Percentiles rank a stretch among this genome's conserved stretches.
Conservation (phyloP, 306 rosid species). For the Ormosia semicastrata region DNA sequence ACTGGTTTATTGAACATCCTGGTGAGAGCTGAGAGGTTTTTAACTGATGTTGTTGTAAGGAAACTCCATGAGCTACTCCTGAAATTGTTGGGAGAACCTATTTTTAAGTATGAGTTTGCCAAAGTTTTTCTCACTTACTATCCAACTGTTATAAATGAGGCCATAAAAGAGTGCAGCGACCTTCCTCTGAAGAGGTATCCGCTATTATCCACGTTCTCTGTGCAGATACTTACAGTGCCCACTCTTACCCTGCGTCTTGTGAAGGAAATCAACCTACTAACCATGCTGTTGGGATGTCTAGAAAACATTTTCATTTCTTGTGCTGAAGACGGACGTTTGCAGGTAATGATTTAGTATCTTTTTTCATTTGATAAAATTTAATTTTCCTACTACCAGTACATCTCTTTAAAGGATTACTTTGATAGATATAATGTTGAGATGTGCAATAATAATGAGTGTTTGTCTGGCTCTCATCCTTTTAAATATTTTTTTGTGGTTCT, state of each 20-base stretch:
- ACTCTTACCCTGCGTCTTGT: slow-evolving; percentile 88
- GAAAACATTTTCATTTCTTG: slow-evolving; percentile 77
- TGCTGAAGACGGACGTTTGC: slow-evolving; percentile 65
- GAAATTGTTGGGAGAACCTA: slow-evolving; percentile 87
- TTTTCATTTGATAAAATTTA: background rate
- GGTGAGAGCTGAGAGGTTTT: slow-evolving; percentile 74
- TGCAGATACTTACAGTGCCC: slow-evolving; percentile 95
- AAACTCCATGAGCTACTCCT: slow-evolving; percentile 86
- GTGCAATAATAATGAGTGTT: slow-evolving; percentile 1
- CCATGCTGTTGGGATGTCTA: slow-evolving; percentile 75
- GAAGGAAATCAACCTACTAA: slow-evolving; percentile 82
- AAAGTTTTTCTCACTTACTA: slow-evolving; percentile 85
- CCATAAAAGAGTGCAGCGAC: slow-evolving; percentile 51
- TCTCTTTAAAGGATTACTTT: slow-evolving; percentile 4
- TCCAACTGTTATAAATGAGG: slow-evolving; percentile 74
- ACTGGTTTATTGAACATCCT: slow-evolving; percentile 61
- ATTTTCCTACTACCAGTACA: background rate
- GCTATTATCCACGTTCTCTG: slow-evolving; percentile 71
- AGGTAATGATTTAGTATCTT: slow-evolving; percentile 47
- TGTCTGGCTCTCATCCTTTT: background rate
- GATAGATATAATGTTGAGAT: background rate
- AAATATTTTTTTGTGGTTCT: slow-evolving; percentile 4
- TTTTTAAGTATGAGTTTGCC: slow-evolving; percentile 83
- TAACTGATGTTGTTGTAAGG: slow-evolving; percentile 50
- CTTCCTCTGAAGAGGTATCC: slow-evolving; percentile 50